Evolutionary conservation across 108 stramenopile genomes (phyloP).

Genomic region (Asterionellopsis glacialis): DNA sequence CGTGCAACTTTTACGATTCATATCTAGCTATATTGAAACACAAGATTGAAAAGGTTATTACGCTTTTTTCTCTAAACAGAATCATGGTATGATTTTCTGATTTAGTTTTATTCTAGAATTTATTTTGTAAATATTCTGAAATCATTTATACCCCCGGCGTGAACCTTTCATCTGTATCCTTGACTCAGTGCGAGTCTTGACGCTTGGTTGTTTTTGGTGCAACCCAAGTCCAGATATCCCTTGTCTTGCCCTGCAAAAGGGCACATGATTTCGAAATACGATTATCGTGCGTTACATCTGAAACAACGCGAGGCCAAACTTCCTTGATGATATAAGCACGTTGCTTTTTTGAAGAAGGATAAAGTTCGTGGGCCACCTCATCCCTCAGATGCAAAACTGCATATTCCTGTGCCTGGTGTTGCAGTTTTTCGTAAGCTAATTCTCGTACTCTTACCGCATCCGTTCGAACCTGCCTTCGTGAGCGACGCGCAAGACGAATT

Average conservation of each 20-base stretch:
- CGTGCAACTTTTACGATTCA: no score
- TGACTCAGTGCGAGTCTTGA: no score
- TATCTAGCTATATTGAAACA: no score
- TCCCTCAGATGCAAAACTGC: slow-evolving; percentile 27
- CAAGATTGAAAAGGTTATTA: no score
- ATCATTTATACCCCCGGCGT: no score
- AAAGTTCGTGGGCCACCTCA: slow-evolving; percentile 13
- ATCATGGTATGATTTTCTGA: no score
- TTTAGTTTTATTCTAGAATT: no score
- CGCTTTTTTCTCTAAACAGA: no score
- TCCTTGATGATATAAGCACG: slow-evolving; percentile 14
- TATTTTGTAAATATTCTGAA: no score
- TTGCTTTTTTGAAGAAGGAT: slow-evolving; percentile 1
- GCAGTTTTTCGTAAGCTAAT: slow-evolving; percentile 19
- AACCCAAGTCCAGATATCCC: slow-evolving; percentile 30
- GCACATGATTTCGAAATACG: slow-evolving; percentile 22
- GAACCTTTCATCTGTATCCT: no score
- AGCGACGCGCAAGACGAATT: background rate
- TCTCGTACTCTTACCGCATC: slow-evolving; percentile 19
- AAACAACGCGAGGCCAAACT: slow-evolving; percentile 34
- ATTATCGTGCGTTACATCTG: slow-evolving; percentile 25
- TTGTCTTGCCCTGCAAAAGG: slow-evolving; percentile 6
- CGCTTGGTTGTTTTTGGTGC: slow-evolving; percentile 1
- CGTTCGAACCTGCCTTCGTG: slow-evolving; percentile 6
- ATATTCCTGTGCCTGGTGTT: slow-evolving; percentile 11